phyloP scores from a whole-genome alignment of 352 stramenopile genomes.

The Globisporangium heterothallicum region DNA sequence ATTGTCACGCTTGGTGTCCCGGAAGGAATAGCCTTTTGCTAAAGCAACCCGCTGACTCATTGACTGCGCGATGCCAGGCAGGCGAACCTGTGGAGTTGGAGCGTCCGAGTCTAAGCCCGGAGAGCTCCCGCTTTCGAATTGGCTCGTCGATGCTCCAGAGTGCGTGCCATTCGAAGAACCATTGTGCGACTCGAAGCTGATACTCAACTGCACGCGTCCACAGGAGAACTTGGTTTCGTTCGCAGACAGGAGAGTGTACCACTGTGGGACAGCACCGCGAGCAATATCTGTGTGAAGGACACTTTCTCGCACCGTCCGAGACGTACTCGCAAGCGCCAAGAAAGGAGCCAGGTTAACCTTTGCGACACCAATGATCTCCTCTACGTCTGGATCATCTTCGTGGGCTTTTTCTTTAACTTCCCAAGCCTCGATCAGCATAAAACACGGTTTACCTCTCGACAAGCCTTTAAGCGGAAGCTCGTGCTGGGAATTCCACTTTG shows the following conservation, averaged over 20 bases:
- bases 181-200: constrained; percentile 67
- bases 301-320: constrained; percentile 73
- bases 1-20: constrained; percentile 80
- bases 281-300: constrained; percentile 83
- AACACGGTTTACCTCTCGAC: constrained; percentile 72
- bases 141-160: neutral
- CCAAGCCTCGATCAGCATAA: constrained; percentile 86
- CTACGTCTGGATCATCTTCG: constrained; percentile 31
- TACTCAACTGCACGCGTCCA: constrained; percentile 79
- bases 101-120: constrained; percentile 44
- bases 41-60: constrained; percentile 54
- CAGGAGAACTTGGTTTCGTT: constrained; percentile 83
- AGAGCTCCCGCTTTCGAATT: constrained; percentile 18
- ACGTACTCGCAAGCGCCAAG: constrained; percentile 74
- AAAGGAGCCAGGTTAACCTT: constrained; percentile 88
- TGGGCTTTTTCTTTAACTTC: constrained; percentile 39
- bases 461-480: constrained; percentile 69
- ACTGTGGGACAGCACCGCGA: constrained; percentile 74
- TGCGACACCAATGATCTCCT: constrained; percentile 75
- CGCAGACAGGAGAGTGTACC: constrained; percentile 81
- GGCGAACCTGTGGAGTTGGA: constrained; percentile 45
- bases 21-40: constrained; percentile 76
- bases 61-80: constrained; percentile 31
- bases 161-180: constrained; percentile 1
- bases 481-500: constrained; percentile 81